Evolutionary conservation across 257 asterid genomes (phyloP), one percentile per base, ranked within the genome.

Genomic region (Euphrasia confusa): DNA sequence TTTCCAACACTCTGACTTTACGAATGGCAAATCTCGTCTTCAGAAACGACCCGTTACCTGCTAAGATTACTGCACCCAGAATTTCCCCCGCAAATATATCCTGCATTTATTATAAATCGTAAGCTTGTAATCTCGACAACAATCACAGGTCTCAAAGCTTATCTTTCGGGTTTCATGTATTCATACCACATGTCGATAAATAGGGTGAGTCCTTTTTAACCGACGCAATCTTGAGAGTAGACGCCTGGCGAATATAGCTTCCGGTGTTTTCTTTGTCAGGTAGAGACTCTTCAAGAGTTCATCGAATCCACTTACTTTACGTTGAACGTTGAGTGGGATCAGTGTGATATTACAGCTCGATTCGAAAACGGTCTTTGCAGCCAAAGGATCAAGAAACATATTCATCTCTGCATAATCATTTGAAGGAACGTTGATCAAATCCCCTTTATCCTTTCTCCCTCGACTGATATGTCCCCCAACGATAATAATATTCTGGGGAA

Each of bases 311-410:
- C 80, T 67, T 7, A 84, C 88, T 55, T 61, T 70, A 10, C 88
- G 84, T 66, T 84, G 97, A 26, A 66, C 49, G 48, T 69, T 61
- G 33, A 90, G 87, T 15, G 97, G 97, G 72, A 90, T 68, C n/a
- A 90, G 73, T 0, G 95, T 90, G 71, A 87, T 80, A 27, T 77
- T 78, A 15, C 72, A 75, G 26, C 71, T 70, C 27, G 92, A 83
- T 5, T 54, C 54, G 15, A 90, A 66, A 66, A 87, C 95, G 30
- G 57, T 68, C 53, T 83, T 71, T 71, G 95, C 97, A 35, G 90
- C 95, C 60, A 80, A 71, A 53, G 95, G 97, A 55, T 90, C 97
- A 52, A 90, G 92, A 77, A 81, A 90, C 84, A 87, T 79, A 49
- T 90, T 90, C 55, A 87, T 75, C 60, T 87, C 97, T 27, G 97